Evolutionary conservation across 2,329 filamentous ascomycete genomes (phyloP), one percentile per base, ranked within the genome.

Genomic region (Rasamsonia emersonii): DNA sequence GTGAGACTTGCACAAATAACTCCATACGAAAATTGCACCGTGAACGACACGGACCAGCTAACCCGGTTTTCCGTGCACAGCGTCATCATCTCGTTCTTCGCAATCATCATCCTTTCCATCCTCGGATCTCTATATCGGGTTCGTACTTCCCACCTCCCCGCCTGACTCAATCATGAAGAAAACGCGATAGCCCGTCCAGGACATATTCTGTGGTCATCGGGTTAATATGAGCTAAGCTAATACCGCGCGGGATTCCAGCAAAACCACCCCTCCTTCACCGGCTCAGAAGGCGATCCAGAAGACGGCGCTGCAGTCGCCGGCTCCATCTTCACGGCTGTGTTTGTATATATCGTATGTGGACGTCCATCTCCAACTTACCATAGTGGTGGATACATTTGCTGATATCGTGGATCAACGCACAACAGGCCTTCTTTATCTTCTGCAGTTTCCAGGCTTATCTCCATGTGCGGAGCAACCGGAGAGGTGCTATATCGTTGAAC

Each of bases 361-460:
- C 24, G 14, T 26, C 16, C 13, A 10, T 17, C 10, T 23, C 28
- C 21, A 20, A 9, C 7, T 15, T 10, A 17, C 29, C 21, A 19
- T 33, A 25, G 9, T 31, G 17, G 36, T 31, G 32, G 44, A 51
- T 33, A 52, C 31, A 17, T 19, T 13, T 19, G 3, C 15, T 10
- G 3, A 13, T 21, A 11, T 17, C 14, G 13, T 11, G 36, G 24
- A 21, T 3, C 14, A 13, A 29, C 30, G 19, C n/a, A n/a, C n/a
- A n/a, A 13, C 44, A 93, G 88, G 78, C 72, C 11, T 96, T 96
- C 70, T 74, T 95, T 35, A 71, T 93, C 30, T 95, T 93, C 65
- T 96, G 89, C 62, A 83, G 81, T 36, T 75, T 88, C 45, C 89
- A 96, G 60, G 89, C 86, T 42, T 75, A 82, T 53, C 72, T 95